Evolutionary conservation across 225 moss, liverwort and hornwort genomes (phyloP), one percentile per base, ranked within the genome.

Genomic region (Sphagnum tenellum): DNA sequence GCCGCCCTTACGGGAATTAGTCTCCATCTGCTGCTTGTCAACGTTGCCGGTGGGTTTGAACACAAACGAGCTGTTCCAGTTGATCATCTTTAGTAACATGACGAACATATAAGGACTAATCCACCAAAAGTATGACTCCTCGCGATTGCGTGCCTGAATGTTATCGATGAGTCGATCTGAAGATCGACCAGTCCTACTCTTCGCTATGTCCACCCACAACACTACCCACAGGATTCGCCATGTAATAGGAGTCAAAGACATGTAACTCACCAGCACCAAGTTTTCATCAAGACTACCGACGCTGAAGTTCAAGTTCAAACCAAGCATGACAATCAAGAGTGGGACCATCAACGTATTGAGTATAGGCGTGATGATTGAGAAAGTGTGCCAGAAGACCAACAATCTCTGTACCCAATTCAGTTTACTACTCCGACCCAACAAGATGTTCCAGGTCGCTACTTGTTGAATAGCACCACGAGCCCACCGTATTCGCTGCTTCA

Each of bases 111-210:
- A 79, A 4, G 86, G 82, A 29, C 69, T 74, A 70, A 80, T 82
- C 86, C 86, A 82, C 86, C 82, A 86, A 64, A 82, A 79, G 46
- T 75, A 73, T 3, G 82, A 86, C 66, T 86, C 86, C 46, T 86
- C 86, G 5, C 82, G 64, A 66, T 82, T 86, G 4, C 79, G 74
- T 48, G 70, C 69, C 65, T 70, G 68, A 1, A 76, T 12, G 5
- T 29, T 29, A 29, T 29, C 29, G 1, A 29, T 29, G 29, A 29
- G 29, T 29, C 29, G 29, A 29, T 29, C 1, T 29, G 29, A 29
- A 29, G 29, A 29, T 29, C 29, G 29, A 29, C 29, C 29, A 29
- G 29, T 29, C 29, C 29, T 29, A 29, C 75, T 50, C 49, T 67
- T 67, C 2, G 79, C 82, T 9, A 81, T 65, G 48, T 64, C 65